Evolutionary conservation across 1,284 basidiomycete species (phyloP).

Genomic region (Phellopilus nigrolimitatus): DNA sequence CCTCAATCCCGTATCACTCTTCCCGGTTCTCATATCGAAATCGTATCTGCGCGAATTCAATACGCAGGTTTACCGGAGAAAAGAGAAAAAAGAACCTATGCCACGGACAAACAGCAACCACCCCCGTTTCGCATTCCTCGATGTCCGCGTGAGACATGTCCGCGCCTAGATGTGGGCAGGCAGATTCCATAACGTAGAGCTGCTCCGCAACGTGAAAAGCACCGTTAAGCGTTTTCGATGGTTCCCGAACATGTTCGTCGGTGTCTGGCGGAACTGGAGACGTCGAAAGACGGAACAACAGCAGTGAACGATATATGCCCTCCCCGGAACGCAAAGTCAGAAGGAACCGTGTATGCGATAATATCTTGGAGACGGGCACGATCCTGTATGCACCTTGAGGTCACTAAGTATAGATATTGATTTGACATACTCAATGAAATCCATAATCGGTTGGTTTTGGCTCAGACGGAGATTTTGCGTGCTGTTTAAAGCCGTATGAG

Average conservation of each 20-base stretch:
- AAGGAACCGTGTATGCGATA: constrained; percentile 65
- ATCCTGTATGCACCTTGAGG: constrained; percentile 35
- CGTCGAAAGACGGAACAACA: constrained; percentile 57
- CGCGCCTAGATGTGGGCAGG: constrained; percentile 81
- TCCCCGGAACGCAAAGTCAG: constrained; percentile 61
- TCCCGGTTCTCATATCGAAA: constrained; percentile 65
- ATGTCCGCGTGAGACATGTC: constrained; percentile 80
- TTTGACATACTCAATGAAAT: constrained; percentile 14
- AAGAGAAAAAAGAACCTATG: constrained; percentile 54
- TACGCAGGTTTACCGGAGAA: constrained; percentile 16
- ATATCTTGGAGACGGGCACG: constrained; percentile 42
- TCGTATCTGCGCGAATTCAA: constrained; percentile 52
- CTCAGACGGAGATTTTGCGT: too few relatives aligned
- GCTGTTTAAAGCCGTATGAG: too few relatives aligned
- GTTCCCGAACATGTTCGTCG: background rate
- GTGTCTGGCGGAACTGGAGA: constrained; percentile 15
- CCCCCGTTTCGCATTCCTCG: constrained; percentile 58
- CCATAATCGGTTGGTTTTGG: background rate
- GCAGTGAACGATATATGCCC: constrained; percentile 62
- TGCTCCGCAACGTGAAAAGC: constrained; percentile 35
- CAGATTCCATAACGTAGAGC: constrained; percentile 82
- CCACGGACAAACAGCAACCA: constrained; percentile 77
- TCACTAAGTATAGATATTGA: background rate
- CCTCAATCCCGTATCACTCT: constrained; percentile 71
- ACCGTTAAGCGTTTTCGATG: constrained; percentile 16